phyloP scores from a whole-genome alignment of 2,329 filamentous ascomycete species.

The Pseudonectria buxi region DNA sequence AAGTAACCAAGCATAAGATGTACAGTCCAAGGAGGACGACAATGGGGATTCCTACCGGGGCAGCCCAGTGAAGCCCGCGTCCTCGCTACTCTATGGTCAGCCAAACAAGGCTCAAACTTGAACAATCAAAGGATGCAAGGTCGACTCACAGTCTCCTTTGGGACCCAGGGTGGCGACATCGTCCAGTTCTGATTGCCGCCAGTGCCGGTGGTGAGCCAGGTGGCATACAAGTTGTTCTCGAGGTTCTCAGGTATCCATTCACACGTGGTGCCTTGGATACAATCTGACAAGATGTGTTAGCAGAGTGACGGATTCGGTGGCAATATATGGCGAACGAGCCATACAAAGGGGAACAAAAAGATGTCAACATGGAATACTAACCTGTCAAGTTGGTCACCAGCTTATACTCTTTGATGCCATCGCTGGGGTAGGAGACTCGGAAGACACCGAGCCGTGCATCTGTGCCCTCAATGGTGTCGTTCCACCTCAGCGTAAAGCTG shows the following conservation, averaged over 20 bases:
- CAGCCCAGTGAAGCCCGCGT: constrained; percentile 18
- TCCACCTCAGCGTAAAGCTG: constrained; percentile 24
- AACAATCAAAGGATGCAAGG: too few relatives aligned
- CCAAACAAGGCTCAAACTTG: not conserved
- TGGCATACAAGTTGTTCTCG: constrained; percentile 20
- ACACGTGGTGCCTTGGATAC: constrained; percentile 17
- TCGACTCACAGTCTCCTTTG: constrained; percentile 18
- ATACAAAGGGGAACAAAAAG: not conserved
- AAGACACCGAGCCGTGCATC: constrained; percentile 23
- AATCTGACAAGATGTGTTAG: constrained; percentile 12
- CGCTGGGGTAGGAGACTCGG: constrained; percentile 23
- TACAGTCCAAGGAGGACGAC: constrained; percentile 25
- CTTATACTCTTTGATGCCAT: constrained; percentile 24
- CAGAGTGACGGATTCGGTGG: not conserved
- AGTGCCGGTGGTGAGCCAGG: constrained; percentile 22
- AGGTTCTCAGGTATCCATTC: constrained; percentile 24
- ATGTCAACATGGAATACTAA: too few relatives aligned
- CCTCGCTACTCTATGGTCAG: constrained; percentile 11
- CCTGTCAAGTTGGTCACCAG: constrained; percentile 25
- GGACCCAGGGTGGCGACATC: constrained; percentile 26
- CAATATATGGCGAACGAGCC: not conserved
- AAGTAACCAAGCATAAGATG: constrained; percentile 20
- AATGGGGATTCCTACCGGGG: constrained; percentile 25
- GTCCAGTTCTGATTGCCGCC: constrained; percentile 21
- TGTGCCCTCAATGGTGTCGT: constrained; percentile 18